Percentiles rank a stretch among this genome's conserved stretches.
These are phyloP conservation scores for Candida boidinii DNA, from an alignment of 805 yeast genomes.

Conservation along the genomic window DNA sequence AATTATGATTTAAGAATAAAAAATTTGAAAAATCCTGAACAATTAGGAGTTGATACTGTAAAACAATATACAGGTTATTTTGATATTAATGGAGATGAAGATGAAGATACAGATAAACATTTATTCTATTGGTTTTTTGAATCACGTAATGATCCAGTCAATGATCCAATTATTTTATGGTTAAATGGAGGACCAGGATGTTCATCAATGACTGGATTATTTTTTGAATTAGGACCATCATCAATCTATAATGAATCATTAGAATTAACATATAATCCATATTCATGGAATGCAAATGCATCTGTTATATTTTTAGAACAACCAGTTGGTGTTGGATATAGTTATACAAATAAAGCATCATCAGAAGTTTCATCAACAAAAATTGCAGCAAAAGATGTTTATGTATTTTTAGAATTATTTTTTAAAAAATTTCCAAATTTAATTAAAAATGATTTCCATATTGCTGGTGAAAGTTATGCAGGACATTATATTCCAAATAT, in stretches of 20 bases:
- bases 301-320: conserved; percentile 82
- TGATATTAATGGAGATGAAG: conserved; percentile 43
- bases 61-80: conserved; percentile 81
- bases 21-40: conserved; percentile 37
- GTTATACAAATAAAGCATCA: conserved; percentile 27
- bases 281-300: conserved; percentile 81
- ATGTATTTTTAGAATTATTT: conserved; percentile 70
- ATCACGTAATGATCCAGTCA: conserved; percentile 79
- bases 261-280: conserved; percentile 61
- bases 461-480: conserved; percentile 90
- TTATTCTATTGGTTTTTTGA: conserved; percentile 79
- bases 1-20: conserved; percentile 18
- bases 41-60: conserved; percentile 72
- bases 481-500: conserved; percentile 92
- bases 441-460: conserved; percentile 55
- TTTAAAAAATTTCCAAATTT: conserved; percentile 65
- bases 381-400: conserved; percentile 79
- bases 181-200: conserved; percentile 95
- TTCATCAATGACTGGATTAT: conserved; percentile 78
- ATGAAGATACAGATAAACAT: conserved; percentile 80
- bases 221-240: conserved; percentile 83
- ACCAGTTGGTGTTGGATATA: conserved; percentile 81
- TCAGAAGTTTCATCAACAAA: conserved; percentile 60
- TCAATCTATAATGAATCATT: conserved; percentile 46
- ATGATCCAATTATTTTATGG: conserved; percentile 83